These are phyloP conservation scores for Corynespora cassiicola DNA, from an alignment of 2,329 filamentous ascomycete species.

Conservation along the genomic window DNA sequence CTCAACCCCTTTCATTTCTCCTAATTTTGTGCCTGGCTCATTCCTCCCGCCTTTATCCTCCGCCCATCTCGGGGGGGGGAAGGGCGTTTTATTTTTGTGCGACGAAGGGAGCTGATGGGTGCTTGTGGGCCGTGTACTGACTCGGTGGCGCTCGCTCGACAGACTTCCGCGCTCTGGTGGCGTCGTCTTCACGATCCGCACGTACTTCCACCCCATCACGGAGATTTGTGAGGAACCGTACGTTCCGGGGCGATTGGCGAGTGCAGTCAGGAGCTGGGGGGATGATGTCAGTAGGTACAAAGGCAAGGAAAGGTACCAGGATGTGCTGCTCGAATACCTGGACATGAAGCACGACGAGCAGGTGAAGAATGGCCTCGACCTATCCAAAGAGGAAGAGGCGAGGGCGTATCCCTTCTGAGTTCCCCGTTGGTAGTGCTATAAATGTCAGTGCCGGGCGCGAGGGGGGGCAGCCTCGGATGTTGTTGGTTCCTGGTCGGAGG, in stretches of 20 bases:
- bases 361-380: constrained; percentile 68
- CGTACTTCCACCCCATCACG: constrained; percentile 77
- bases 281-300: constrained; percentile 80
- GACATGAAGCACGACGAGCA: constrained; percentile 78
- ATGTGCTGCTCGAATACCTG: constrained; percentile 77
- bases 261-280: constrained; percentile 81
- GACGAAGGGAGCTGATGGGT: too few relatives aligned
- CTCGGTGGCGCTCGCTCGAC: background rate
- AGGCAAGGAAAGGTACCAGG: constrained; percentile 75
- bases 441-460: background rate
- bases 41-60: too few relatives aligned
- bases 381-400: constrained; percentile 66
- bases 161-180: constrained; percentile 54
- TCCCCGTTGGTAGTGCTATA: constrained; percentile 1
- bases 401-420: constrained; percentile 69
- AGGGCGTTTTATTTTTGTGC: too few relatives aligned
- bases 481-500: background rate
- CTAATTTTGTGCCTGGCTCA: too few relatives aligned
- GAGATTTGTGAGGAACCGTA: constrained; percentile 74
- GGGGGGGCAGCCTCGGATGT: background rate
- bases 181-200: constrained; percentile 76
- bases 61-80: too few relatives aligned
- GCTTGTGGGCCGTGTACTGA: constrained; percentile 6
- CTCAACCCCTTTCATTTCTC: too few relatives aligned
- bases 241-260: constrained; percentile 79